Base-by-base conservation (phyloP, 2,329 filamentous ascomycete genomes). In the Teratosphaeria epicoccoides region DNA sequence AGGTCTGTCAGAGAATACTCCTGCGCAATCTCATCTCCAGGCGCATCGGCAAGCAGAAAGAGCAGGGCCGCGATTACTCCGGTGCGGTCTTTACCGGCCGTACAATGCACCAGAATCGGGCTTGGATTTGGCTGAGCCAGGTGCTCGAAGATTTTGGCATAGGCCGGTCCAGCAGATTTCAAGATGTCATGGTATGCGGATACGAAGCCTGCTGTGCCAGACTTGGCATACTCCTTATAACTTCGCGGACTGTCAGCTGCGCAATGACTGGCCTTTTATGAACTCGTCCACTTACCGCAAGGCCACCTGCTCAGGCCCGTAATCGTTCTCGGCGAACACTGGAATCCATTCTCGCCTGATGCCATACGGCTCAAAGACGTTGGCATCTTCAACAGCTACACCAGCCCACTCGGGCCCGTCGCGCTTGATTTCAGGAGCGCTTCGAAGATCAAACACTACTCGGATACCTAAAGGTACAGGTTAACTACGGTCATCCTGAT, bases 51-150 rank as follows among this genome's bases (percentile, higher is more conserved):
- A 24, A 88, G 72, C 24, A 77, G 70, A 37, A 88, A 72, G 7
- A 89, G 64, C 40, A 90, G 60, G 2, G 83, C 85, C 47, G 80
- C 78, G 44, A 88, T 69, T 4, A 89, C 76, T 2, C 86, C 86
- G 0, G 86, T 89, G 43, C 86, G 76, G 65, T 90, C 86, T 68
- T 90, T 90, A 11, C 86, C 86, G 0, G 83, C 84, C 0, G 84
- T 86, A 66, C 86, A 89, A 63, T 90, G 85, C 6, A 88, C 71
- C 6, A 88, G 71, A 9, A 84, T 68, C 6, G 82, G 80, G 49
- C 69, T 59, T 43, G 71, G 64, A 9, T 69, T 58, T 23, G 67
- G 62, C 47, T 68, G 52, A 57, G 61, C 78, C 66, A 88, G 70
- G 59, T 87, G 78, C 14, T 68, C 64, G 37, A 88, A 72, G 53